These are phyloP conservation scores for Hordeum pubiflorum DNA, from an alignment of 202 grass and related monocot species.

Conservation along the genomic window DNA sequence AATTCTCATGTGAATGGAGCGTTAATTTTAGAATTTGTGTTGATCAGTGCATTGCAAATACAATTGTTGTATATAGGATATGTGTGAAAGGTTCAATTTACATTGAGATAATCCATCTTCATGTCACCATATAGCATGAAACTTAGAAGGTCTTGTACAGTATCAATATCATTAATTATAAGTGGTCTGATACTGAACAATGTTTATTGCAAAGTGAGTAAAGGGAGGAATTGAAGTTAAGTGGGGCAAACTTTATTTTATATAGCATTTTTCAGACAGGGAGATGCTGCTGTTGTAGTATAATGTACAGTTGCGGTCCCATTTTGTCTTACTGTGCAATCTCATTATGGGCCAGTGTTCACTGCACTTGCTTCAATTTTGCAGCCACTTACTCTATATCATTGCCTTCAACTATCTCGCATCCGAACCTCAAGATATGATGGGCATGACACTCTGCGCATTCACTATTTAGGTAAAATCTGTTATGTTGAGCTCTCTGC, in stretches of 20 bases:
- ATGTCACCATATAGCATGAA: neutral
- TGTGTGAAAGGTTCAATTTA: neutral
- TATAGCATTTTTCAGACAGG: neutral
- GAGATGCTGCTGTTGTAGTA: neutral
- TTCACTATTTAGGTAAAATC: conserved; percentile 95
- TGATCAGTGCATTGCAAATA: neutral
- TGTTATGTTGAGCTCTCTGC: conserved; percentile 17
- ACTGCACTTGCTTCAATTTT: conserved; percentile 19
- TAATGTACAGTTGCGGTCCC: neutral
- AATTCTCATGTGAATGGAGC: neutral
- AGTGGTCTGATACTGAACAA: neutral
- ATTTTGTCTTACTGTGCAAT: neutral
- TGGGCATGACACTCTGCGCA: conserved; percentile 35
- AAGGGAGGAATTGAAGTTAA: neutral
- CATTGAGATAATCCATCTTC: neutral
- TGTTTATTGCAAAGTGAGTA: neutral
- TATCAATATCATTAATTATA: neutral
- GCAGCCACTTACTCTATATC: conserved; percentile 86
- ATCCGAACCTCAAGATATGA: conserved; percentile 38
- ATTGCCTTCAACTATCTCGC: conserved; percentile 59
- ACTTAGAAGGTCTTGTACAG: neutral
- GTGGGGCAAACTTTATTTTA: neutral
- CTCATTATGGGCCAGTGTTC: neutral
- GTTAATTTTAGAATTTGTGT: neutral
- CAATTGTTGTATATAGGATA: neutral